A percentile compares a stretch with the other conserved stretches of the same genome.
Conservation (phyloP, 352 stramenopile species). For the Elongisporangium senticosum region DNA sequence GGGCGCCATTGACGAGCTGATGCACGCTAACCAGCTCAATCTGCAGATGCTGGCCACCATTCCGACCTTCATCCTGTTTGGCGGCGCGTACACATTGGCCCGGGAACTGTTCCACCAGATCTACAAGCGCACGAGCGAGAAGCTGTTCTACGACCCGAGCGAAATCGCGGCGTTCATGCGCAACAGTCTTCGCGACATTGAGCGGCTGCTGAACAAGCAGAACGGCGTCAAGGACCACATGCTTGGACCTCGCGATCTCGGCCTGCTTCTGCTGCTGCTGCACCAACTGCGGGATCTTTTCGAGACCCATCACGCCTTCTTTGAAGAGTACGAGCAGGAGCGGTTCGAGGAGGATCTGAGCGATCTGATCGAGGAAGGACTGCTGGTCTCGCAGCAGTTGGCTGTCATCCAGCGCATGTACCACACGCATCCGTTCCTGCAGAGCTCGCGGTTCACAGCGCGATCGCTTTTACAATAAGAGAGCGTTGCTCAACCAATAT, state of each 20-base stretch:
- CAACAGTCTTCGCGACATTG: slow-evolving; percentile 79
- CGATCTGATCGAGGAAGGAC: slow-evolving; percentile 70
- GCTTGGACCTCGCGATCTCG: slow-evolving; percentile 61
- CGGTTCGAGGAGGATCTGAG: slow-evolving; percentile 81
- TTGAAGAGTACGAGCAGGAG: slow-evolving; percentile 74
- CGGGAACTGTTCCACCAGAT: slow-evolving; percentile 59
- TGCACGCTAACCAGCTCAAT: slow-evolving; percentile 86
- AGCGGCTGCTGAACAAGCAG: slow-evolving; percentile 81
- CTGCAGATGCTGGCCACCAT: slow-evolving; percentile 83
- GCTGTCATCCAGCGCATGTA: slow-evolving; percentile 87
- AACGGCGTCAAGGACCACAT: slow-evolving; percentile 35
- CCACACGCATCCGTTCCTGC: slow-evolving; percentile 76
- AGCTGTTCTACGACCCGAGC: slow-evolving; percentile 68
- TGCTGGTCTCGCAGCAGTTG: slow-evolving; percentile 74
- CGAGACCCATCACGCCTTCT: slow-evolving; percentile 59
- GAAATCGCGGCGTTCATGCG: slow-evolving; percentile 73
- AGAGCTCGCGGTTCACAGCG: slow-evolving; percentile 43
- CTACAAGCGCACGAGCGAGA: slow-evolving; percentile 74
- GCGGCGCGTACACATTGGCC: slow-evolving; percentile 59
- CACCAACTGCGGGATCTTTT: slow-evolving; percentile 76
- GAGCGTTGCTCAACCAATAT: neutral
- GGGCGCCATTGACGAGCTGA: slow-evolving; percentile 82
- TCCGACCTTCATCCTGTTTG: slow-evolving; percentile 75
- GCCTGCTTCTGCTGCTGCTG: slow-evolving; percentile 65
- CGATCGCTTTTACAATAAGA: slow-evolving; percentile 50